Evolutionary conservation across 2,329 filamentous ascomycete genomes (phyloP).

Genomic region (Falciphora oryzae): DNA sequence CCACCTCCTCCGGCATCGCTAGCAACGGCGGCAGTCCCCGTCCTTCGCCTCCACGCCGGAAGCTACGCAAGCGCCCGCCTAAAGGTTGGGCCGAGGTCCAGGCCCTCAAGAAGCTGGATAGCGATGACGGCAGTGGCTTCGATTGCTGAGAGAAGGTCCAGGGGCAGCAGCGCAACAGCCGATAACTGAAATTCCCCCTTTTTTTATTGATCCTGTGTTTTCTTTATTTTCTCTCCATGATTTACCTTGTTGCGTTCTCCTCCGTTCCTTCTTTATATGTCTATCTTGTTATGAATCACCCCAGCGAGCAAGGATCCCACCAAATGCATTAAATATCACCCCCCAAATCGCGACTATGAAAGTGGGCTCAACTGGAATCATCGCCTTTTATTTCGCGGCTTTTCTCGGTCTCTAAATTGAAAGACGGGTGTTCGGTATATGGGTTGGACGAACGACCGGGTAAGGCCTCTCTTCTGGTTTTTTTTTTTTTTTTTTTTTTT

Average conservation of each 20-base stretch:
- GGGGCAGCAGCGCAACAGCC: too few relatives aligned
- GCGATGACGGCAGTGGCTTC: slow-evolving; percentile 4
- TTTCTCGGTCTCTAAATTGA: too few relatives aligned
- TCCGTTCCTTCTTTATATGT: not conserved
- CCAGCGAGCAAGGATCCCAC: not conserved
- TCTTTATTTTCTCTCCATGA: not conserved
- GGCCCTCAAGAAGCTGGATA: slow-evolving; percentile 21
- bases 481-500: too few relatives aligned
- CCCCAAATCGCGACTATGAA: not conserved
- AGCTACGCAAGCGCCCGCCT: slow-evolving; percentile 37
- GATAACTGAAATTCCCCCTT: not conserved
- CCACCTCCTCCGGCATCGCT: slow-evolving; percentile 10
- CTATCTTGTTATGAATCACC: not conserved
- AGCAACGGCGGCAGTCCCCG: not conserved
- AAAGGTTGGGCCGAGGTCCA: slow-evolving; percentile 23
- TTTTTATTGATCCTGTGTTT: not conserved
- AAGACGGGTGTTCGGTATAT: too few relatives aligned
- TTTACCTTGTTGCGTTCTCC: not conserved
- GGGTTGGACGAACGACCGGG: too few relatives aligned
- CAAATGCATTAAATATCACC: too few relatives aligned
- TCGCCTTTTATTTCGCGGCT: too few relatives aligned
- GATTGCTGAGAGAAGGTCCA: not conserved
- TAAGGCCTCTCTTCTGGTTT: too few relatives aligned
- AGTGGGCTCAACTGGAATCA: too few relatives aligned
- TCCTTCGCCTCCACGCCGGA: slow-evolving; percentile 29